Evolutionary conservation across 805 yeast genomes (phyloP), one percentile per base, ranked within the genome.

Genomic region (Metschnikowia santaceciliae): DNA sequence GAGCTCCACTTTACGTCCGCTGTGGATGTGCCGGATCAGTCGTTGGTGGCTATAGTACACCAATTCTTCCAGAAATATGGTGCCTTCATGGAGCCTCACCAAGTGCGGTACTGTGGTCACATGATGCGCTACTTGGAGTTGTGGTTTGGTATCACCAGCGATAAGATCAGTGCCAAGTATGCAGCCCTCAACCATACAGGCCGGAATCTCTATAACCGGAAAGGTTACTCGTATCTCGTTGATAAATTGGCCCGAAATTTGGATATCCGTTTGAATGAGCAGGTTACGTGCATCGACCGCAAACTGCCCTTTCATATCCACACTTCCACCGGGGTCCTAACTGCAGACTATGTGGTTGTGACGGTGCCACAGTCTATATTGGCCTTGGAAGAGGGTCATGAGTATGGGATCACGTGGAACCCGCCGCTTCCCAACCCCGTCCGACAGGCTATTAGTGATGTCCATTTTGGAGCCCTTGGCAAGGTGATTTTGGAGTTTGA

Each of bases 131-230:
- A 74, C 47, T 64, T 81, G 45, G 97, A 90, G 65, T 69, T 86
- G 26, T 90, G 95, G 92, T 86, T 83, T 63, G 97, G 96, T 0
- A 72, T 85, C 32, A 76, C 84, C 23, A 82, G 90, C 83, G 78
- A 77, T 19, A 65, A 67, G 19, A 74, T 86, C 61, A 86, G 95
- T 58, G 84, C 86, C 2, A 84, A 84, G 57, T 84, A 79, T 61
- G 77, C 90, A 1, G 66, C 78, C n/a, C 78, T 84, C 65, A 88
- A 81, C 52, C 84, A 83, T 58, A 82, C 81, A 46, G 96, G 97
- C 1, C 74, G 96, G 58, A 84, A 90, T 61, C 83, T 90, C n/a
- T 72, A 81, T 54, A 85, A 85, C 45, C 62, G 76, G 46, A 76
- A 79, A 56, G 88, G 89, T 0, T 86, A 83, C 64, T 79, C 74